These are phyloP conservation scores for Melastoma malabathricum DNA, from an alignment of 345 rosid genomes.

Conservation along the genomic window DNA sequence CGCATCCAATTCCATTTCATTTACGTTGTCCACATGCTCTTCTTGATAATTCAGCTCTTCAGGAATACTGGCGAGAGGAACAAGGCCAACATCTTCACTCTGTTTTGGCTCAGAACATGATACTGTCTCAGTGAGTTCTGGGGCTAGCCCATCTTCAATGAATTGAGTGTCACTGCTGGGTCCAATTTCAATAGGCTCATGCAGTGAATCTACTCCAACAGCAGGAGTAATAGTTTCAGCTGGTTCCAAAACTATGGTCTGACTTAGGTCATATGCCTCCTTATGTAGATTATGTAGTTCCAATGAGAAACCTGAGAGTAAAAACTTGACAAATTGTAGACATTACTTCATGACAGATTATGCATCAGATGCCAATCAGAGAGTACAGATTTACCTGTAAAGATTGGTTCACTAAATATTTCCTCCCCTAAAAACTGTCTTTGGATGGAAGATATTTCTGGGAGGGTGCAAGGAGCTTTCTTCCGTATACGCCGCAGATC, in stretches of 20 bases:
- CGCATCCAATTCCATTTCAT: conserved; percentile 33
- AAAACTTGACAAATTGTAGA: conserved; percentile 3
- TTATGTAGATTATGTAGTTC: conserved; percentile 42
- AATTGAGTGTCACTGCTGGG: conserved; percentile 13
- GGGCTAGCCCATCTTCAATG: conserved; percentile 16
- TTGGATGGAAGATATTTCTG: conserved; percentile 77
- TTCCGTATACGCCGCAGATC: conserved; percentile 87
- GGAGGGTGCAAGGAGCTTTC: conserved; percentile 94
- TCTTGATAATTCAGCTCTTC: conserved; percentile 10
- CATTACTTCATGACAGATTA: not conserved
- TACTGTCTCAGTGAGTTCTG: conserved; percentile 15
- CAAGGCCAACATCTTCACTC: conserved; percentile 11
- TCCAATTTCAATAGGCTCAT: conserved; percentile 20
- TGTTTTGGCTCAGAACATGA: conserved; percentile 14
- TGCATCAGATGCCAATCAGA: not conserved
- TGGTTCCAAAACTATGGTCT: conserved; percentile 34
- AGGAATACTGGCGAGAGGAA: conserved; percentile 8
- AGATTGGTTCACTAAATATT: conserved; percentile 45
- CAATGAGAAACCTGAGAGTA: conserved; percentile 54
- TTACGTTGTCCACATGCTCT: conserved; percentile 25
- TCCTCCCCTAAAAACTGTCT: conserved; percentile 70
- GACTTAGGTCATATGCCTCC: conserved; percentile 52
- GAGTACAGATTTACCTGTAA: conserved; percentile 52
- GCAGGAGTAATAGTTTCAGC: conserved; percentile 24
- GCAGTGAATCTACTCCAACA: conserved; percentile 27